These are phyloP conservation scores for Petasospora fabianii DNA, from an alignment of 1,139 yeast species.

Conservation along the genomic window DNA sequence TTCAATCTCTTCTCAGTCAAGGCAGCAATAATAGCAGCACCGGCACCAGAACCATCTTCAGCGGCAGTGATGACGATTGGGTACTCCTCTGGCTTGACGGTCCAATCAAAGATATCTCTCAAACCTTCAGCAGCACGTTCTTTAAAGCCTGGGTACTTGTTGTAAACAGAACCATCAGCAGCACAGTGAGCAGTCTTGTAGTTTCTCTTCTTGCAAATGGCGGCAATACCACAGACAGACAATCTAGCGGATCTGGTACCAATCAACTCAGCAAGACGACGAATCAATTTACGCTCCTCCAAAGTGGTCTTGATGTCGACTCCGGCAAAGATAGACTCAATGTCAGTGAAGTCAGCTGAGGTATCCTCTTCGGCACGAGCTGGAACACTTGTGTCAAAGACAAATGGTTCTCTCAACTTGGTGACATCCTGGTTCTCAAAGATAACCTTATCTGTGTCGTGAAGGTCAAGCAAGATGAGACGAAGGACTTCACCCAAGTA, in stretches of 20 bases:
- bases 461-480: constrained; percentile 70
- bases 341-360: constrained; percentile 71
- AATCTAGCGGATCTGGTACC: constrained; percentile 93
- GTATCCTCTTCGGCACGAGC: constrained; percentile 88
- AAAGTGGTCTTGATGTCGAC: constrained; percentile 64
- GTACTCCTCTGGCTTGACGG: constrained; percentile 47
- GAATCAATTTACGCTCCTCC: constrained; percentile 78
- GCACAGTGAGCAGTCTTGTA: constrained; percentile 82
- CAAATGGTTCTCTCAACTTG: constrained; percentile 56
- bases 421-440: constrained; percentile 67
- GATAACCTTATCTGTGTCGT: constrained; percentile 59
- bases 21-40: constrained; percentile 97
- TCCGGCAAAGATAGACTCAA: constrained; percentile 58
- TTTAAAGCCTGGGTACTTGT: constrained; percentile 89
- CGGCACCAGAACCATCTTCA: constrained; percentile 98
- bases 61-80: constrained; percentile 86
- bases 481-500: constrained; percentile 92
- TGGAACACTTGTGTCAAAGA: constrained; percentile 87
- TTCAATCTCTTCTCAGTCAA: constrained; percentile 76
- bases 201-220: constrained; percentile 84
- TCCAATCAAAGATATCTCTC: constrained; percentile 87
- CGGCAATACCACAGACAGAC: constrained; percentile 94
- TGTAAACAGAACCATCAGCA: constrained; percentile 94
- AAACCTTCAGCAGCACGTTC: constrained; percentile 86
- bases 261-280: constrained; percentile 79